Evolutionary conservation across 495 filamentous ascomycete genomes (phyloP).

Genomic region (Lasiosphaeria miniovina): DNA sequence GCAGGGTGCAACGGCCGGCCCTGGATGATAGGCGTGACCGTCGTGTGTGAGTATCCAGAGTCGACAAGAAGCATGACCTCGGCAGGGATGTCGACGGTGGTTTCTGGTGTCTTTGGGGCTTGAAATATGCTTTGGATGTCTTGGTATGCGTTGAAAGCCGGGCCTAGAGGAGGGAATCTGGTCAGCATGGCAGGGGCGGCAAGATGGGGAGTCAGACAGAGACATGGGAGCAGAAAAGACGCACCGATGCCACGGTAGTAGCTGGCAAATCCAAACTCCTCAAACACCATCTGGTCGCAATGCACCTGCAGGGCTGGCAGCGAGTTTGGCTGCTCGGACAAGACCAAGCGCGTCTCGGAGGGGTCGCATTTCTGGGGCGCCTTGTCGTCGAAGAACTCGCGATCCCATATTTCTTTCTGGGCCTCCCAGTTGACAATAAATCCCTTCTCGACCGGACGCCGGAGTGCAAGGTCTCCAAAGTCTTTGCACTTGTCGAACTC

Average conservation of each 20-base stretch:
- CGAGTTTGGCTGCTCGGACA: conserved; percentile 90
- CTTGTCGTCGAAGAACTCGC: conserved; percentile 76
- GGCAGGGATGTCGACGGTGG: conserved; percentile 52
- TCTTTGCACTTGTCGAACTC: conserved; percentile 79
- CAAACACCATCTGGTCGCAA: conserved; percentile 94
- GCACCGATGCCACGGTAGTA: conserved; percentile 73
- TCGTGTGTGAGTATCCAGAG: conserved; percentile 90
- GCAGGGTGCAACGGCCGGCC: conserved; percentile 77
- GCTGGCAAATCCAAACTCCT: conserved; percentile 92
- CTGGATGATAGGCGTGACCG: conserved; percentile 79
- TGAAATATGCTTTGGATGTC: conserved; percentile 65
- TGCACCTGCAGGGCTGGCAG: conserved; percentile 77
- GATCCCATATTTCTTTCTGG: conserved; percentile 94
- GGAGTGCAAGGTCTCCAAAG: conserved; percentile 84
- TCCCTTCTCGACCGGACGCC: conserved; percentile 91
- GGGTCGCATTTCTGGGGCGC: conserved; percentile 69
- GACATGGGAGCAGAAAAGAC: conserved; percentile 31
- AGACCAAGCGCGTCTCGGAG: conserved; percentile 72
- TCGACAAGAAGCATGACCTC: conserved; percentile 88
- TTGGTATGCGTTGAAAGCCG: conserved; percentile 81
- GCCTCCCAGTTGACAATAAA: conserved; percentile 96
- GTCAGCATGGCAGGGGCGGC: conserved; percentile 4
- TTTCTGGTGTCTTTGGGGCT: conserved; percentile 39
- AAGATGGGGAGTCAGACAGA: neutral
- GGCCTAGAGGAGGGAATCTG: conserved; percentile 23